phyloP scores from a whole-genome alignment of 1,139 yeast genomes.

The Lodderomyces oxycetoniae region DNA sequence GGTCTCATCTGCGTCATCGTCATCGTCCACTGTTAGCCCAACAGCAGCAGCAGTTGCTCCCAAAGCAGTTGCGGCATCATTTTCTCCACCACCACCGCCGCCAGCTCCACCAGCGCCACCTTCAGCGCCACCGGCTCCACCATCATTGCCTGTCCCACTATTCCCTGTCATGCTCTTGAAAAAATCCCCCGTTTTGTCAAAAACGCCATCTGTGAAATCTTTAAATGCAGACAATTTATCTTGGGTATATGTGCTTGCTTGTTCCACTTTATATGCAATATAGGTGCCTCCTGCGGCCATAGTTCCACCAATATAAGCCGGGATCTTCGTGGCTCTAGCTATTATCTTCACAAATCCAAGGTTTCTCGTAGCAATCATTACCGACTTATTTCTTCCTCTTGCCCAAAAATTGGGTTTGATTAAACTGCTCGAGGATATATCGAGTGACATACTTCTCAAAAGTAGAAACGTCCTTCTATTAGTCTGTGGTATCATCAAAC shows the following conservation, averaged over 20 bases:
- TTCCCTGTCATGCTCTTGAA: slow-evolving; percentile 21
- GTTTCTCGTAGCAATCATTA: slow-evolving; percentile 20
- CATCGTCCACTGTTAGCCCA: slow-evolving; percentile 29
- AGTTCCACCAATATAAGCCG: slow-evolving; percentile 85
- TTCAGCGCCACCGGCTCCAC: slow-evolving; percentile 10
- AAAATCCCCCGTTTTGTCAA: slow-evolving; percentile 43
- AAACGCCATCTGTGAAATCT: slow-evolving; percentile 49
- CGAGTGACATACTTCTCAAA: not conserved
- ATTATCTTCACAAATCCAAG: slow-evolving; percentile 48
- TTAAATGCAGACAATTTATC: slow-evolving; percentile 60
- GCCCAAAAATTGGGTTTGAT: no score
- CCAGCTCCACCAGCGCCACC: slow-evolving; percentile 16
- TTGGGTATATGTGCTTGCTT: slow-evolving; percentile 67
- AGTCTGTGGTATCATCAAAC: not conserved
- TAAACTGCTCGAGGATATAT: not conserved
- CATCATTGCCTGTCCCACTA: slow-evolving; percentile 14
- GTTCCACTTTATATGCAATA: slow-evolving; percentile 85
- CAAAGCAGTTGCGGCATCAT: slow-evolving; percentile 35
- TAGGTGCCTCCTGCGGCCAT: slow-evolving; percentile 93
- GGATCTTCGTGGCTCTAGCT: slow-evolving; percentile 48
- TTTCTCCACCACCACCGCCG: slow-evolving; percentile 26
- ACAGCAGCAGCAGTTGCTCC: slow-evolving; percentile 48
- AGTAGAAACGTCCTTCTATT: slow-evolving; percentile 1
- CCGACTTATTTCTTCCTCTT: slow-evolving; percentile 1
- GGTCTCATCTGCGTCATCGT: slow-evolving; percentile 20